A percentile compares a stretch with the other conserved stretches of the same genome.
These are phyloP conservation scores for Alternaria triticina DNA, from an alignment of 2,329 filamentous ascomycete genomes.

Conservation along the genomic window DNA sequence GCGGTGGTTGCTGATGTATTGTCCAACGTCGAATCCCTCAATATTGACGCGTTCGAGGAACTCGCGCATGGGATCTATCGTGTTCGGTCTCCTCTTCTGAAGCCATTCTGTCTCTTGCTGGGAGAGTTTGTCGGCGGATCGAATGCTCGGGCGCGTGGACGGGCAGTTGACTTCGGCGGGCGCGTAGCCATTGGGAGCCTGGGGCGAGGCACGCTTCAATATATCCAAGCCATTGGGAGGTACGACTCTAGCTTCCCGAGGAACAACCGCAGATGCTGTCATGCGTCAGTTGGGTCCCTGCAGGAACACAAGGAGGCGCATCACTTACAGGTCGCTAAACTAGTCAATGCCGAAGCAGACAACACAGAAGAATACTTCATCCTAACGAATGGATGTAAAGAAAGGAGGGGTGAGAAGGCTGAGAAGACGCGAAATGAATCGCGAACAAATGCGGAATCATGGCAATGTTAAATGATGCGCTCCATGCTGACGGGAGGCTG, in stretches of 20 bases:
- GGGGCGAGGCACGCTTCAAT: conserved; percentile 56
- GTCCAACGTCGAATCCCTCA: conserved; percentile 74
- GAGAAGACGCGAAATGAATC: not conserved
- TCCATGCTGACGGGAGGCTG: conserved; percentile 12
- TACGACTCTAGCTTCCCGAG: conserved; percentile 27
- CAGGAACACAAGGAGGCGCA: not conserved
- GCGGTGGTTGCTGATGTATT: conserved; percentile 69
- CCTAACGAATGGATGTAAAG: conserved; percentile 3
- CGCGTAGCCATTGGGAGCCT: conserved; percentile 72
- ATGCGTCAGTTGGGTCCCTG: conserved; percentile 21
- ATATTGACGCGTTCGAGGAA: conserved; percentile 77
- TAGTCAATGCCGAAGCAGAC: conserved; percentile 37
- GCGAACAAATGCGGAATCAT: conserved; percentile 12
- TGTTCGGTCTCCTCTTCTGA: conserved; percentile 71
- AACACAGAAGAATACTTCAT: conserved; percentile 40
- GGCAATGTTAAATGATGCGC: conserved; percentile 18
- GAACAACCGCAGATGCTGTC: conserved; percentile 37
- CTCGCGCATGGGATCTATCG: conserved; percentile 74
- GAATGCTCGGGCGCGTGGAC: conserved; percentile 69
- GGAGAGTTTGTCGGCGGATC: conserved; percentile 68
- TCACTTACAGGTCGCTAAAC: conserved; percentile 38
- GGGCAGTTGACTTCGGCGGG: conserved; percentile 75
- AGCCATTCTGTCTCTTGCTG: conserved; percentile 77
- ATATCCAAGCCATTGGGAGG: conserved; percentile 22
- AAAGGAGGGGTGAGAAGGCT: not conserved